These are phyloP conservation scores for Mortierella sp. DNA, from an alignment of 371 early-diverging fungal genomes.

Conservation along the genomic window DNA sequence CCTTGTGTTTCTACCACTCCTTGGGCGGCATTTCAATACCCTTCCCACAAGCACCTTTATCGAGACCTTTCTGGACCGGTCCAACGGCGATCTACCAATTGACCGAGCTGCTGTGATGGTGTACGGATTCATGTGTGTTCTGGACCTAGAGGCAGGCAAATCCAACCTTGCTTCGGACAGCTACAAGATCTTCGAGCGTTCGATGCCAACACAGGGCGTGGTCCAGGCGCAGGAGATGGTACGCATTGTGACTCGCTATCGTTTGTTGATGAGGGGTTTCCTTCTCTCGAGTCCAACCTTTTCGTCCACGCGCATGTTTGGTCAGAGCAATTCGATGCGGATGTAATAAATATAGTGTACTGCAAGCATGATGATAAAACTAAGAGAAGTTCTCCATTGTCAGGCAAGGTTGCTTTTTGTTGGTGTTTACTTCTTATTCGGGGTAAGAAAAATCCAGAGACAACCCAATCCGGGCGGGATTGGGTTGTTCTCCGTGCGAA, in stretches of 20 bases:
- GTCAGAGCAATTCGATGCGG: not conserved
- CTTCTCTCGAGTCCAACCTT: slow-evolving; percentile 29
- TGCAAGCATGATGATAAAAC: not conserved
- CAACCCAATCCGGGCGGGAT: not conserved
- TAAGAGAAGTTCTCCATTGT: not conserved
- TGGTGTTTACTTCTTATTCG: not conserved
- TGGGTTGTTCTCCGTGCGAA: slow-evolving; percentile 1
- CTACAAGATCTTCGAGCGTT: slow-evolving; percentile 44
- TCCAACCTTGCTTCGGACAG: slow-evolving; percentile 39
- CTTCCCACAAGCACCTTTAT: slow-evolving; percentile 46
- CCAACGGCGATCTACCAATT: slow-evolving; percentile 38
- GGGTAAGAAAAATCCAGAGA: not conserved
- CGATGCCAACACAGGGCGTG: slow-evolving; percentile 44
- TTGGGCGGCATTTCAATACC: slow-evolving; percentile 45
- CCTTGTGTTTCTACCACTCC: slow-evolving; percentile 42
- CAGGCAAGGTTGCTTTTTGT: no score
- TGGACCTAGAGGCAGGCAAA: slow-evolving; percentile 50
- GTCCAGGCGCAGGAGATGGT: slow-evolving; percentile 51
- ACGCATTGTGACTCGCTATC: slow-evolving; percentile 36
- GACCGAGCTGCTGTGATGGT: slow-evolving; percentile 53
- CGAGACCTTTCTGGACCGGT: slow-evolving; percentile 41
- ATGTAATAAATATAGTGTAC: not conserved
- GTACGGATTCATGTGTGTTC: slow-evolving; percentile 53
- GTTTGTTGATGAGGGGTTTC: slow-evolving; percentile 29
- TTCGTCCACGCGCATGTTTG: slow-evolving; percentile 19